phyloP scores from a whole-genome alignment of 176 grass and related monocot genomes.

The Leersia perrieri region DNA sequence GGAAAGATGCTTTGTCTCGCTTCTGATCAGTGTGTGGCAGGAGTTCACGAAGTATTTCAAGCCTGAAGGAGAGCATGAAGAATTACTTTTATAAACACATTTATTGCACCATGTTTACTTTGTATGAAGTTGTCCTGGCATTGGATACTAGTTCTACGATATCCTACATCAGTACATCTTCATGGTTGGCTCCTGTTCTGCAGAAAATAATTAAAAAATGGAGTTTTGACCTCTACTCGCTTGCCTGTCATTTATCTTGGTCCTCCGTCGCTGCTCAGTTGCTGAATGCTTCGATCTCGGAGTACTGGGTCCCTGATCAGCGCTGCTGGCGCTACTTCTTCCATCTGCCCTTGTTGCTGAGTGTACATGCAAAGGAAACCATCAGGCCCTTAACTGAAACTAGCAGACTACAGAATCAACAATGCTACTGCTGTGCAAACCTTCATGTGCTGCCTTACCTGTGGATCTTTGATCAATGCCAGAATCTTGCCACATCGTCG shows the following conservation, averaged over 20 bases:
- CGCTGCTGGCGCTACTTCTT: slow-evolving; percentile 65
- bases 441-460: slow-evolving; percentile 14
- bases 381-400: neutral
- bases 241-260: slow-evolving; percentile 99
- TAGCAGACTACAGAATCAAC: neutral
- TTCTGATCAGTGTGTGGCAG: slow-evolving; percentile 90
- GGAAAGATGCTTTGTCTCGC: slow-evolving; percentile 96
- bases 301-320: slow-evolving; percentile 69
- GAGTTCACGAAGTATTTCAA: slow-evolving; percentile 83
- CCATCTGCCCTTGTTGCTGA: slow-evolving; percentile 61
- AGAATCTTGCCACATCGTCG: slow-evolving; percentile 52
- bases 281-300: slow-evolving; percentile 95
- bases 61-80: slow-evolving; percentile 42
- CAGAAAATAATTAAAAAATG: neutral
- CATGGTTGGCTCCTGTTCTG: neutral
- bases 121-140: neutral
- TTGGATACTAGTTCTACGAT: neutral
- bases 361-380: neutral
- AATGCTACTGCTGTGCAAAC: neutral
- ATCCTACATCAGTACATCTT: neutral
- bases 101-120: neutral
- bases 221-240: slow-evolving; percentile 12
- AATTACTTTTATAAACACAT: neutral
- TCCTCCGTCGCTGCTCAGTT: slow-evolving; percentile 79
- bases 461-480: slow-evolving; percentile 43